Conservation (phyloP, 179 eudicot species). For the Beta macrorhiza region DNA sequence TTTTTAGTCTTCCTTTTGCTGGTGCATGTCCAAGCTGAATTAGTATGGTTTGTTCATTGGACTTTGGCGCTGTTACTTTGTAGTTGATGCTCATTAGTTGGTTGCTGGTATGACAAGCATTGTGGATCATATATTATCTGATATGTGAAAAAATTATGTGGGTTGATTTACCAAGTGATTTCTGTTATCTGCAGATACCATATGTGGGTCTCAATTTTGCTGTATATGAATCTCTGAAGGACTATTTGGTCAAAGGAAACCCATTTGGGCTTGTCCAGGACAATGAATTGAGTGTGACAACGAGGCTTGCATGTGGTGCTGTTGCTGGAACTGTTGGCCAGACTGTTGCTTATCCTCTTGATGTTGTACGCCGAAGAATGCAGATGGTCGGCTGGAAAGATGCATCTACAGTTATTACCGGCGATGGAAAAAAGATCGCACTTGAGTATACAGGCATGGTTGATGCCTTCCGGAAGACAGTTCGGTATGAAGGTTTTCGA, state of each 20-base stretch:
- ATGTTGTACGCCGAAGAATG: conserved; percentile 90
- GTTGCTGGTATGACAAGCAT: too few relatives aligned
- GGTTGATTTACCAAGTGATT: neutral
- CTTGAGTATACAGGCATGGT: conserved; percentile 84
- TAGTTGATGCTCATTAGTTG: too few relatives aligned
- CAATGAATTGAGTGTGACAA: conserved; percentile 66
- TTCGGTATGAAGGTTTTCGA: conserved; percentile 71
- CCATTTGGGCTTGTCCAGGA: conserved; percentile 67
- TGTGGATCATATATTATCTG: too few relatives aligned
- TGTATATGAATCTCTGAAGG: conserved; percentile 87
- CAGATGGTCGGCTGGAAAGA: conserved; percentile 94
- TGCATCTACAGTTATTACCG: conserved; percentile 69
- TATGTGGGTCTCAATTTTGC: conserved; percentile 97
- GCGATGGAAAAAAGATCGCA: conserved; percentile 62
- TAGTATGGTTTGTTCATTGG: too few relatives aligned
- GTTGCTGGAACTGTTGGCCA: conserved; percentile 93
- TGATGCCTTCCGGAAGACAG: conserved; percentile 89
- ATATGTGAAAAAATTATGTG: too few relatives aligned
- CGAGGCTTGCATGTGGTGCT: conserved; percentile 94
- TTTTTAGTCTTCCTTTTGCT: neutral
- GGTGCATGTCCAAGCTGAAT: too few relatives aligned
- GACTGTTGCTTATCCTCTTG: conserved; percentile 92
- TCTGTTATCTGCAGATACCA: conserved; percentile 56
- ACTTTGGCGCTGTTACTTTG: too few relatives aligned
- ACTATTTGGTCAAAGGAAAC: conserved; percentile 63